These are phyloP conservation scores for Diplotaxis tenuifolia DNA, from an alignment of 345 rosid genomes.

Conservation along the genomic window DNA sequence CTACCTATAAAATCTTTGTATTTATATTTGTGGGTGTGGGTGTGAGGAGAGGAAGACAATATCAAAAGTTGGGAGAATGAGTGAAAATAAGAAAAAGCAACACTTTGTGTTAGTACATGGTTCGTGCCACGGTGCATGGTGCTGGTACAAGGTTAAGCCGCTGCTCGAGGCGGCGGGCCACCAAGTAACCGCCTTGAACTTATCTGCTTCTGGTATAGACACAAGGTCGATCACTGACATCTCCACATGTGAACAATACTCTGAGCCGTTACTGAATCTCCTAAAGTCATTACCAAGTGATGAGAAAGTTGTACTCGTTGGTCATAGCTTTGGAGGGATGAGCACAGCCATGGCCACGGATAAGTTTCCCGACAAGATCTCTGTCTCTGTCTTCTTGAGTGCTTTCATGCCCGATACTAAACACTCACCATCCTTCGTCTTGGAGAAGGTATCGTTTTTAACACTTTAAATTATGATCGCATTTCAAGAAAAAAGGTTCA, in stretches of 20 bases:
- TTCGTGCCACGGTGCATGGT: conserved; percentile 60
- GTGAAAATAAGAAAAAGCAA: conserved; percentile 12
- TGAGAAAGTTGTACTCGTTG: conserved; percentile 59
- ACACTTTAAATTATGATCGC: background rate
- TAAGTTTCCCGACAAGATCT: conserved; percentile 34
- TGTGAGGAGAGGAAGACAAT: background rate
- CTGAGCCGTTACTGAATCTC: conserved; percentile 48
- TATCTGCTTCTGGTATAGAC: conserved; percentile 53
- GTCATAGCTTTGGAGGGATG: conserved; percentile 71
- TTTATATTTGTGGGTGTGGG: background rate
- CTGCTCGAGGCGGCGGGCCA: conserved; percentile 47
- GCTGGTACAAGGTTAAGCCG: conserved; percentile 66
- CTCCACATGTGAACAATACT: conserved; percentile 41
- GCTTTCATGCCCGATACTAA: conserved; percentile 40
- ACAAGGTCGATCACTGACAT: conserved; percentile 43
- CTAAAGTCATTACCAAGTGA: conserved; percentile 27
- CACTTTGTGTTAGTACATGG: conserved; percentile 70
- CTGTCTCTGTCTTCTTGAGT: conserved; percentile 26
- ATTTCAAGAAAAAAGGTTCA: background rate
- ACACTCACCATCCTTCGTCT: conserved; percentile 35
- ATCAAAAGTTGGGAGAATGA: conserved; percentile 18
- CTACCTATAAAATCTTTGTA: background rate
- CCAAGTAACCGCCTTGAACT: conserved; percentile 49
- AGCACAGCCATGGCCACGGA: conserved; percentile 50
- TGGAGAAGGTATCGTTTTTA: conserved; percentile 14